Conservation (phyloP, 78 protist species). For the Speleostelium caveatum region DNA sequence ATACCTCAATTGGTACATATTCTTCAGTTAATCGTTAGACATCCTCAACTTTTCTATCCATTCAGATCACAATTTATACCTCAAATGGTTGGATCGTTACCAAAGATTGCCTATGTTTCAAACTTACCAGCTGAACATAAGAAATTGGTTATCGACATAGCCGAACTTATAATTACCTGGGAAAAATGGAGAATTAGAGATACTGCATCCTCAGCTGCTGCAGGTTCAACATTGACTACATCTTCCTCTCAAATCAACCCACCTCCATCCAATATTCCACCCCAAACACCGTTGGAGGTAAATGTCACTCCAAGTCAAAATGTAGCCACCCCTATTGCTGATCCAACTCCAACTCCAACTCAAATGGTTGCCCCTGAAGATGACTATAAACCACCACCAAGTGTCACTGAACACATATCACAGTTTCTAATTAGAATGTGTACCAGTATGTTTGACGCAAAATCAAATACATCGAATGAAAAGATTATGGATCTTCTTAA, state of each 20-base stretch:
- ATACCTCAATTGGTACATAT: slow-evolving; percentile 92
- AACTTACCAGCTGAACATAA: slow-evolving; percentile 87
- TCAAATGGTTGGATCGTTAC: slow-evolving; percentile 89
- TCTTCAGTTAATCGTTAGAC: slow-evolving; percentile 90
- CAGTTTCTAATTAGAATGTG: slow-evolving; percentile 38
- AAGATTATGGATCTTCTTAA: slow-evolving; percentile 53
- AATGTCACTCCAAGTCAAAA: slow-evolving; percentile 37
- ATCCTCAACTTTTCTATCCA: slow-evolving; percentile 88
- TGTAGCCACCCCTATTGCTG: slow-evolving; percentile 10
- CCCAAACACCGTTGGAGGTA: slow-evolving; percentile 36
- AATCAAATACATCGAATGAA: background rate
- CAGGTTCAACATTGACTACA: background rate
- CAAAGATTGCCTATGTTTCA: slow-evolving; percentile 84
- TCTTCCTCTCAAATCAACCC: background rate
- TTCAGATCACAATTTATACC: slow-evolving; percentile 90
- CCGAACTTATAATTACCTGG: slow-evolving; percentile 90
- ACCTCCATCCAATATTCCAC: slow-evolving; percentile 12
- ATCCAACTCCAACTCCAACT: background rate
- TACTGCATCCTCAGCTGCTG: background rate
- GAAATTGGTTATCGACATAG: slow-evolving; percentile 88
- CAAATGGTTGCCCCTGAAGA: slow-evolving; percentile 13
- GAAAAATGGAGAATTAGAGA: slow-evolving; percentile 66
- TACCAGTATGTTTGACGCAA: slow-evolving; percentile 1
- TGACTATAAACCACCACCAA: slow-evolving; percentile 14
- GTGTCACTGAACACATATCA: slow-evolving; percentile 40